Evolutionary conservation across 306 rosid genomes (phyloP).

Genomic region (Vicia sativa): DNA sequence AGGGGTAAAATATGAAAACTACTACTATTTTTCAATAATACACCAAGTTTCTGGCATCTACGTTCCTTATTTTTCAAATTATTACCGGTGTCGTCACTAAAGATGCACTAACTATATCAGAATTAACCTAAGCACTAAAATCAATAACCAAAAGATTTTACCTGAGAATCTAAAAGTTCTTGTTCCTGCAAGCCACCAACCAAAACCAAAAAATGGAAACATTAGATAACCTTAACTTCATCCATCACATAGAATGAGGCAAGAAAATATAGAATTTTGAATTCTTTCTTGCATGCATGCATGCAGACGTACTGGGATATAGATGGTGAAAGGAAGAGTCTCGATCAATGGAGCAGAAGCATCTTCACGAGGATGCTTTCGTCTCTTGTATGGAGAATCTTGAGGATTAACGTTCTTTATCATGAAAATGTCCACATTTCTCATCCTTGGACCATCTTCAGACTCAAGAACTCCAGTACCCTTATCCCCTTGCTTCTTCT

Average conservation of each 20-base stretch:
- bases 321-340: background rate
- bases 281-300: background rate
- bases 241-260: background rate
- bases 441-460: background rate
- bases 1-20: background rate
- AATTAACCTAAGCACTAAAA: background rate
- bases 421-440: background rate
- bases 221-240: constrained; percentile 60
- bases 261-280: constrained; percentile 3
- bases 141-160: background rate
- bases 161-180: constrained; percentile 36
- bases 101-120: too few relatives aligned
- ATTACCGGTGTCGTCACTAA: too few relatives aligned
- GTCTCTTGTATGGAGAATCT: background rate
- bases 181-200: constrained; percentile 63
- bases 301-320: background rate
- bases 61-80: too few relatives aligned
- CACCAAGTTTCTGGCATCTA: too few relatives aligned
- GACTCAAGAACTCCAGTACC: background rate
- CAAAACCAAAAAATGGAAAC: constrained; percentile 74
- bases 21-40: too few relatives aligned
- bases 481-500: background rate
- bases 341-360: background rate
- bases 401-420: background rate
- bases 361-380: background rate